Evolutionary conservation across 495 filamentous ascomycete genomes (phyloP).

Genomic region (Penicillium daleae): DNA sequence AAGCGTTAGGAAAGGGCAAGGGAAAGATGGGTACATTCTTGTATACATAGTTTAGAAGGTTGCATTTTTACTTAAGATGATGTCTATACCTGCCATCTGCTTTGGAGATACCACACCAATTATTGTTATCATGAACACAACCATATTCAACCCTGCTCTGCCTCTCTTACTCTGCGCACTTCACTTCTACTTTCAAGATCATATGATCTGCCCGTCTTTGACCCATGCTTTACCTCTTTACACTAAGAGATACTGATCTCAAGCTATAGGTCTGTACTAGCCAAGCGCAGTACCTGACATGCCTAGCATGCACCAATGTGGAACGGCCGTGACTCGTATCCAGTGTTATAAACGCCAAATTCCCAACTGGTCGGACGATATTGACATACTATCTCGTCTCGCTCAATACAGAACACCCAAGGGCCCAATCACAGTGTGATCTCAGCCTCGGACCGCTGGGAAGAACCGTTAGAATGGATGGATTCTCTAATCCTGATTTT

Average conservation of each 20-base stretch:
- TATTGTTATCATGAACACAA: slow-evolving; percentile 6
- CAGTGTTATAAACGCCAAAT: slow-evolving; percentile 6
- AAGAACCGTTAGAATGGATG: slow-evolving; percentile 14
- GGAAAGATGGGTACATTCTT: neutral
- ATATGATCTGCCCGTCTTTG: neutral
- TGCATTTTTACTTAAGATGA: slow-evolving; percentile 6
- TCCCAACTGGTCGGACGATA: slow-evolving; percentile 9
- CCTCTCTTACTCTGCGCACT: too few species aligned
- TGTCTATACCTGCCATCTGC: slow-evolving; percentile 18
- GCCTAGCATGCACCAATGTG: neutral
- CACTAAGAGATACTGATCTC: neutral
- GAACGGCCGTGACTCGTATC: neutral
- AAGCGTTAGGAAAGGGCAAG: slow-evolving; percentile 39
- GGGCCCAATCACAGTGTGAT: neutral
- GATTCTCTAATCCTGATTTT: neutral
- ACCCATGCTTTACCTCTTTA: neutral
- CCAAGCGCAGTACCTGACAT: slow-evolving; percentile 2
- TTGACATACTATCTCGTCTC: neutral
- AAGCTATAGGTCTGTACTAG: neutral
- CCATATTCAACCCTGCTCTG: neutral
- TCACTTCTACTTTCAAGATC: neutral
- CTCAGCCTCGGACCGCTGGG: slow-evolving; percentile 1
- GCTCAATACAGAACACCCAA: neutral
- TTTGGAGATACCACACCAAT: slow-evolving; percentile 23
- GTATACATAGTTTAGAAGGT: slow-evolving; percentile 8